Evolutionary conservation across 108 stramenopile species (phyloP).

Genomic region (Cyclotella atomus): DNA sequence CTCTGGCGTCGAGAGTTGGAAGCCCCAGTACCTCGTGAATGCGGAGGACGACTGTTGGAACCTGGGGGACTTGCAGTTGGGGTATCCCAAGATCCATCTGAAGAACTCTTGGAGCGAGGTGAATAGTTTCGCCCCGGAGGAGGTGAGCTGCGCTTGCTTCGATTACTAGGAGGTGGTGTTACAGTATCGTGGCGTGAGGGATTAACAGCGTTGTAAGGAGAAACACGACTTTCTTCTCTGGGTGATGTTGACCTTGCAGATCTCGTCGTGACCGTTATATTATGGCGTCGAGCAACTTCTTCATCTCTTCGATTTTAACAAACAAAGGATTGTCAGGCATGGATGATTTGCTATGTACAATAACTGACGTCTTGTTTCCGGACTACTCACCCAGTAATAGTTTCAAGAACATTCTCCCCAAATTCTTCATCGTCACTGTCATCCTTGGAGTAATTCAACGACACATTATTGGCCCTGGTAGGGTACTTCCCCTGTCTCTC

Average conservation of each 20-base stretch:
- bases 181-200: constrained; percentile 15
- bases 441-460: constrained; percentile 36
- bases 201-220: neutral
- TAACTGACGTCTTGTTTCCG: neutral
- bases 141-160: constrained; percentile 26
- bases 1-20: constrained; percentile 10
- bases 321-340: neutral
- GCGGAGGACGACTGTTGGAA: constrained; percentile 19
- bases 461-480: neutral
- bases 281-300: constrained; percentile 12
- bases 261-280: constrained; percentile 18
- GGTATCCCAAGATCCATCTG: constrained; percentile 49
- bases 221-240: constrained; percentile 4
- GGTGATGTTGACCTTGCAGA: constrained; percentile 6
- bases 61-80: constrained; percentile 35
- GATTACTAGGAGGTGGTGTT: constrained; percentile 37
- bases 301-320: constrained; percentile 22
- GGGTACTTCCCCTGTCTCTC: neutral
- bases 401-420: constrained; percentile 34
- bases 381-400: constrained; percentile 42
- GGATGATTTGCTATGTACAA: neutral
- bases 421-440: constrained; percentile 28
- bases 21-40: constrained; percentile 10
- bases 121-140: constrained; percentile 33
- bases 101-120: constrained; percentile 47